Evolutionary conservation across 176 grass and related monocot species (phyloP), one percentile per base, ranked within the genome.

Genomic region (Avena eriantha): DNA sequence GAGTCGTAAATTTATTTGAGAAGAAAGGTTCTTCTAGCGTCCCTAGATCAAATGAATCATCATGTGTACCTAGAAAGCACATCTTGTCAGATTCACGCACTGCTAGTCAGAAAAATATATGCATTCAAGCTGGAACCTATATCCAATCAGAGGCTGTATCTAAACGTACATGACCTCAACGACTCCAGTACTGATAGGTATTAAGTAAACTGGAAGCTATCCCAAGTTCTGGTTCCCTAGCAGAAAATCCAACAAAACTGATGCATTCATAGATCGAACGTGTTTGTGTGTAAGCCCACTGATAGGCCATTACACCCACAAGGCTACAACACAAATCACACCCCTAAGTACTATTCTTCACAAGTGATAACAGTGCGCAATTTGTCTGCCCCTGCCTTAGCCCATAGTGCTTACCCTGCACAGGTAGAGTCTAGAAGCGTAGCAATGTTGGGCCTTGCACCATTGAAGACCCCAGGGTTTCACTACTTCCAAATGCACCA

Each of bases 11-110:
- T 65, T 98, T 98, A 80, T 95, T 86, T 68, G 96, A 98, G 93
- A 94, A 92, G 82, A 98, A 98, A 78, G 96, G 96, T 68, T 95
- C 95, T 90, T 98, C 84, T 50, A 95, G 51, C 4, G 71, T 91
- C 84, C 92, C 88, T 41, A 87, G 82, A 80, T 65, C 29, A 87
- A 92, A 70, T 39, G 81, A 94, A 88, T 88, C 86, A 49, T 78
- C 78, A 64, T 69, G 72, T 2, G 70, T 46, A 86, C 91, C 96
- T 95, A 89, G 33, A 54, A 87, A 68, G 47, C 29, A 80, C 18
- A 10, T 58, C 22, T 80, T 74, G 36, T 76, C 26, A 87, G 68
- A 84, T 65, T 83, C 59, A 48, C 22, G 9, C 59, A 73, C 59
- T 70, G 31, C 74, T 78, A 12, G 48, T 66, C 50, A 60, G 19